These are phyloP conservation scores for Boletellus sp. DNA, from an alignment of 768 basidiomycete genomes.

Conservation along the genomic window DNA sequence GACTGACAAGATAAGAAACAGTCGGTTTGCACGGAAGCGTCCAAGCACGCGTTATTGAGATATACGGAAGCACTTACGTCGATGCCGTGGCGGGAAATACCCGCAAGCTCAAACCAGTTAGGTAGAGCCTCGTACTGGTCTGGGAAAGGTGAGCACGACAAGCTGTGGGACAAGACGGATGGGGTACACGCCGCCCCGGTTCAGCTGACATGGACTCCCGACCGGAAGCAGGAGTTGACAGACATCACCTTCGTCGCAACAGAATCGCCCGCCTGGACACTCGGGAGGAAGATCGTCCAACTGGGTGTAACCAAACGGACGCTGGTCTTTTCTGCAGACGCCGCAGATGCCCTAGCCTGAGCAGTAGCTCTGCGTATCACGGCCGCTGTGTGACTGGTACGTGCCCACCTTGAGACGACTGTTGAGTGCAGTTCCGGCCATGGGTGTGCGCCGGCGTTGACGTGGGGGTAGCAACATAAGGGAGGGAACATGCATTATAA, in stretches of 20 bases:
- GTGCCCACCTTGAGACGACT: slow-evolving; percentile 72
- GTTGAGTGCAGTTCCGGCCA: slow-evolving; percentile 42
- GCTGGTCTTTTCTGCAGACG: slow-evolving; percentile 73
- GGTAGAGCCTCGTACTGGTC: slow-evolving; percentile 76
- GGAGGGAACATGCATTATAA: slow-evolving; percentile 9
- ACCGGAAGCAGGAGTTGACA: slow-evolving; percentile 62
- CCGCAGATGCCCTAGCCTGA: slow-evolving; percentile 51
- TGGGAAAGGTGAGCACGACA: slow-evolving; percentile 26
- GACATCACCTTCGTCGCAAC: slow-evolving; percentile 75
- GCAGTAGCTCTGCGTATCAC: slow-evolving; percentile 70
- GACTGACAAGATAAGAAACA: not conserved
- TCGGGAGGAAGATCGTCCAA: slow-evolving; percentile 50
- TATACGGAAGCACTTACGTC: slow-evolving; percentile 84
- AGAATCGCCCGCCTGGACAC: slow-evolving; percentile 65
- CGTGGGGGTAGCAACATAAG: slow-evolving; percentile 39
- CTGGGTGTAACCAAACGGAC: slow-evolving; percentile 63
- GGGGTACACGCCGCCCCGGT: slow-evolving; percentile 67
- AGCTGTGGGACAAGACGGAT: not conserved
- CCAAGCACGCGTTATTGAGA: slow-evolving; percentile 63
- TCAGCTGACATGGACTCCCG: slow-evolving; percentile 73
- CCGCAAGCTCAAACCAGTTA: slow-evolving; percentile 59
- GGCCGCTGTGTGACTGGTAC: slow-evolving; percentile 78
- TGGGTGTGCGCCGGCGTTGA: slow-evolving; percentile 45
- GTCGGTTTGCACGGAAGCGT: not conserved
- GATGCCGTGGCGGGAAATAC: slow-evolving; percentile 61